phyloP scores from a whole-genome alignment of 1,284 basidiomycete genomes.

The Naganishia sp. region DNA sequence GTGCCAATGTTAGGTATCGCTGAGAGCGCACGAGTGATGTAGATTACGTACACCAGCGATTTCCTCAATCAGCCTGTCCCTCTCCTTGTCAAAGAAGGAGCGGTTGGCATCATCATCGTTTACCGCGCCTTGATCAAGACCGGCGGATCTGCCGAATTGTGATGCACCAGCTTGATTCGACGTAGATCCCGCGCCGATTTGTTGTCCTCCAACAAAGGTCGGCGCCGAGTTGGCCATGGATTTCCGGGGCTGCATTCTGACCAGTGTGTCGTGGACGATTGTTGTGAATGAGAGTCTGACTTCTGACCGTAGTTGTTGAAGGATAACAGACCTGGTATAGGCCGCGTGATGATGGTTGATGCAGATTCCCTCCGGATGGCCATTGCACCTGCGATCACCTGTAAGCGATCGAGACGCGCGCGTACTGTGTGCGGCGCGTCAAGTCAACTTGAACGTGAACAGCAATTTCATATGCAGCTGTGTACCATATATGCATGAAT shows the following conservation, averaged over 20 bases:
- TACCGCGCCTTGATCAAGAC: not conserved
- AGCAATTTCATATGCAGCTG: no score
- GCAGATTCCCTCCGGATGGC: not conserved
- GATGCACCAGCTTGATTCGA: not conserved
- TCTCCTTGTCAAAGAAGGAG: constrained; percentile 51
- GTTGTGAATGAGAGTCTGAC: not conserved
- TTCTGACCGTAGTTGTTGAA: not conserved
- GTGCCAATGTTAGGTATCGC: not conserved
- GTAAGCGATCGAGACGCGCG: no score
- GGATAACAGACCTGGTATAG: not conserved
- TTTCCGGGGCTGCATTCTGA: constrained; percentile 31
- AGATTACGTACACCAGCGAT: constrained; percentile 47
- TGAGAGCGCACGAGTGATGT: not conserved
- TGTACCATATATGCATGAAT: no score
- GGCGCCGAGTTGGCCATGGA: constrained; percentile 34
- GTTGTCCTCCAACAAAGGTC: constrained; percentile 27
- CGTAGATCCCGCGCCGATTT: constrained; percentile 3
- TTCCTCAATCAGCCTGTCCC: constrained; percentile 49
- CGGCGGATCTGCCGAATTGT: not conserved
- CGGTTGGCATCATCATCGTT: constrained; percentile 21
- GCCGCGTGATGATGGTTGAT: not conserved
- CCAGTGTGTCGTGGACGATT: not conserved
- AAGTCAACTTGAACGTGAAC: no score
- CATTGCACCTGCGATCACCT: no score
- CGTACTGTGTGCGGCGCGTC: no score